Percentiles rank a stretch among this genome's conserved stretches.
phyloP scores from a whole-genome alignment of 163 green algal species.

The Trebouxiophyceae sp. region DNA sequence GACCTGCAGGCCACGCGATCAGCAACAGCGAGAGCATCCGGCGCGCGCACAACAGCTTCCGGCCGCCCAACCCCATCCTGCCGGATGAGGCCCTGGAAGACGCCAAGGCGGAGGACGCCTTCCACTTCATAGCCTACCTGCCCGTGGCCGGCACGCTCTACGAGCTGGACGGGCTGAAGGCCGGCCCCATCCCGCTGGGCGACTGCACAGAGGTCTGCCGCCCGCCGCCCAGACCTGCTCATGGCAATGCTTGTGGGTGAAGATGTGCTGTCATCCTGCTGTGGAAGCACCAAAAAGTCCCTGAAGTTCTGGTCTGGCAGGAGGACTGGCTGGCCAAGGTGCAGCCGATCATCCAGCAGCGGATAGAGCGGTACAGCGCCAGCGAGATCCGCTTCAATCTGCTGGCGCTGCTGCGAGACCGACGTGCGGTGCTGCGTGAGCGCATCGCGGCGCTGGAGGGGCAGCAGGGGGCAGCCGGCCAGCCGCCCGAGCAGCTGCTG shows the following conservation, averaged over 20 bases:
- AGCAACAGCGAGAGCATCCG: slow-evolving; percentile 91
- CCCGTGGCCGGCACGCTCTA: slow-evolving; percentile 76
- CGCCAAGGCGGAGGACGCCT: slow-evolving; percentile 69
- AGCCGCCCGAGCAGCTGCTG: not conserved
- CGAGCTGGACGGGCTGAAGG: slow-evolving; percentile 93
- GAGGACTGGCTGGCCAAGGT: slow-evolving; percentile 71
- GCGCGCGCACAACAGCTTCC: slow-evolving; percentile 92
- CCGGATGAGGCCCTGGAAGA: slow-evolving; percentile 41
- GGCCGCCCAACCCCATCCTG: slow-evolving; percentile 82
- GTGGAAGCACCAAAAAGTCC: too few relatives aligned
- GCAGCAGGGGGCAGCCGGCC: too few relatives aligned
- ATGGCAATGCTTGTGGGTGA: too few relatives aligned
- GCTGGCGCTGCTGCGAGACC: slow-evolving; percentile 75
- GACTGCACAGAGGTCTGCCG: slow-evolving; percentile 48
- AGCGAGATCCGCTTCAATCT: slow-evolving; percentile 97
- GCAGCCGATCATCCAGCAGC: slow-evolving; percentile 55
- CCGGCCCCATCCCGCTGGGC: slow-evolving; percentile 82
- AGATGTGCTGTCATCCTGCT: too few relatives aligned
- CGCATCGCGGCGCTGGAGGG: slow-evolving; percentile 6
- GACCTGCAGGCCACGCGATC: slow-evolving; percentile 55
- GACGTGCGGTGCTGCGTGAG: slow-evolving; percentile 9
- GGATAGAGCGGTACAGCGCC: slow-evolving; percentile 80
- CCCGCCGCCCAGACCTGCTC: too few relatives aligned
- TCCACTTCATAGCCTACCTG: slow-evolving; percentile 91
- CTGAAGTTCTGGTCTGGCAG: too few relatives aligned